These are phyloP conservation scores for Metahyphopichia silvanorum DNA, from an alignment of 805 yeast species.

Conservation along the genomic window DNA sequence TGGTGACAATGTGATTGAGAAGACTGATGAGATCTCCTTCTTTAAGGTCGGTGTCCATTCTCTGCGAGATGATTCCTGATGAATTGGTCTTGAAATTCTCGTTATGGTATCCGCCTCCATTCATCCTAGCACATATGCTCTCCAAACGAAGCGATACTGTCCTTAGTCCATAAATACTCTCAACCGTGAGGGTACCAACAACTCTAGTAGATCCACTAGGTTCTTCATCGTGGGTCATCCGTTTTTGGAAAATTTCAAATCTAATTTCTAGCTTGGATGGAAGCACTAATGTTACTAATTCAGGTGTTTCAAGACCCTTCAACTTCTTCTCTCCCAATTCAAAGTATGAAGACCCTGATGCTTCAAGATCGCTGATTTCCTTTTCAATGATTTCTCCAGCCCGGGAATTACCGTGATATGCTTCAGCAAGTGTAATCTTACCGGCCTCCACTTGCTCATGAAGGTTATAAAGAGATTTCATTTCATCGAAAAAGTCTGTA, in stretches of 20 bases:
- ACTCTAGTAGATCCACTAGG: slow-evolving; percentile 31
- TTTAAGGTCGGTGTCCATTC: slow-evolving; percentile 13
- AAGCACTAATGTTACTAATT: slow-evolving; percentile 73
- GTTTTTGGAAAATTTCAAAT: slow-evolving; percentile 39
- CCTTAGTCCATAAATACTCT: slow-evolving; percentile 50
- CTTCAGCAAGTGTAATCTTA: slow-evolving; percentile 27
- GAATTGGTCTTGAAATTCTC: slow-evolving; percentile 24
- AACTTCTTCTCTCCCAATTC: slow-evolving; percentile 83
- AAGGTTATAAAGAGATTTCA: slow-evolving; percentile 52
- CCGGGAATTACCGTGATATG: slow-evolving; percentile 42
- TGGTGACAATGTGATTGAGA: slow-evolving; percentile 62
- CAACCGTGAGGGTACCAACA: slow-evolving; percentile 39
- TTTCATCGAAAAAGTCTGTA: slow-evolving; percentile 73
- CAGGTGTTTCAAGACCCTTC: slow-evolving; percentile 94
- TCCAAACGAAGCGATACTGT: slow-evolving; percentile 57
- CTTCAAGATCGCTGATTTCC: slow-evolving; percentile 62
- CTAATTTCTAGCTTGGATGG: slow-evolving; percentile 65
- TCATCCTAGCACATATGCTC: slow-evolving; percentile 47
- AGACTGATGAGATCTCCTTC: slow-evolving; percentile 48
- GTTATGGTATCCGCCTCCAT: slow-evolving; percentile 35
- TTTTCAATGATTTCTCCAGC: slow-evolving; percentile 59
- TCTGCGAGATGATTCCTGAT: slow-evolving; percentile 19
- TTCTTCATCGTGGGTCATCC: slow-evolving; percentile 15
- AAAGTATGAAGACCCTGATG: slow-evolving; percentile 64
- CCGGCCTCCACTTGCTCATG: slow-evolving; percentile 38